Conservation (phyloP, 495 filamentous ascomycete genomes). For the Lentithecium fluviatile region DNA sequence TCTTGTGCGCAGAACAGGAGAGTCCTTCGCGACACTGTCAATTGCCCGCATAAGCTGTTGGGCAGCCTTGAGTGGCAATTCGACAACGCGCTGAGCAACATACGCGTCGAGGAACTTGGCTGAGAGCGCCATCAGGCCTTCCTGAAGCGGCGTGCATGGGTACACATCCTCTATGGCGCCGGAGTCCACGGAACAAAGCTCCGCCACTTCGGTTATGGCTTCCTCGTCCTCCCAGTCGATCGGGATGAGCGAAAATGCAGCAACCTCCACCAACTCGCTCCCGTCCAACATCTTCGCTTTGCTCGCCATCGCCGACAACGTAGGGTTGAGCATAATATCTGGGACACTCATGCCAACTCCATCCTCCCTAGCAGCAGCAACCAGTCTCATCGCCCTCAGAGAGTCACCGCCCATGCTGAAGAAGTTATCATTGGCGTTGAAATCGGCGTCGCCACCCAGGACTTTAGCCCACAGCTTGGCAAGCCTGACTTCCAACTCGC, state of each 20-base stretch:
- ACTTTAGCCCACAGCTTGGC: slow-evolving; percentile 27
- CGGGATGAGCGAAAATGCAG: slow-evolving; percentile 29
- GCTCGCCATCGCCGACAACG: slow-evolving; percentile 50
- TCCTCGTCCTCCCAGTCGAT: slow-evolving; percentile 22
- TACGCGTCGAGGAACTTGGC: slow-evolving; percentile 31
- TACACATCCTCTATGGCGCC: slow-evolving; percentile 22
- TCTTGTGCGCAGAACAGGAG: slow-evolving; percentile 59
- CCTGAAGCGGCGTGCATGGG: slow-evolving; percentile 29
- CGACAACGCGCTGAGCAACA: slow-evolving; percentile 31
- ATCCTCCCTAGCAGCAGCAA: slow-evolving; percentile 27
- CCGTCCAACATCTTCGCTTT: slow-evolving; percentile 6
- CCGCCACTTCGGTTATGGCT: slow-evolving; percentile 6
- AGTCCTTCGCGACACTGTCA: slow-evolving; percentile 47
- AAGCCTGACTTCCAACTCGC: slow-evolving; percentile 28
- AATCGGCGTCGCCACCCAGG: slow-evolving; percentile 14
- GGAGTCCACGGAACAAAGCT: slow-evolving; percentile 8
- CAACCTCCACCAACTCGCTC: not conserved
- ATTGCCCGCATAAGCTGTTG: slow-evolving; percentile 44
- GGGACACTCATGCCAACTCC: slow-evolving; percentile 46
- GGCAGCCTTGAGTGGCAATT: slow-evolving; percentile 12
- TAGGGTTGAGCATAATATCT: slow-evolving; percentile 52
- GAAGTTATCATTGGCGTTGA: slow-evolving; percentile 35
- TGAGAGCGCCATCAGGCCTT: slow-evolving; percentile 35
- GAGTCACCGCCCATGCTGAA: slow-evolving; percentile 39
- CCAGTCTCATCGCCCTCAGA: slow-evolving; percentile 36